Base-by-base conservation (phyloP, 345 rosid genomes). In the Stellera chamaejasme region DNA sequence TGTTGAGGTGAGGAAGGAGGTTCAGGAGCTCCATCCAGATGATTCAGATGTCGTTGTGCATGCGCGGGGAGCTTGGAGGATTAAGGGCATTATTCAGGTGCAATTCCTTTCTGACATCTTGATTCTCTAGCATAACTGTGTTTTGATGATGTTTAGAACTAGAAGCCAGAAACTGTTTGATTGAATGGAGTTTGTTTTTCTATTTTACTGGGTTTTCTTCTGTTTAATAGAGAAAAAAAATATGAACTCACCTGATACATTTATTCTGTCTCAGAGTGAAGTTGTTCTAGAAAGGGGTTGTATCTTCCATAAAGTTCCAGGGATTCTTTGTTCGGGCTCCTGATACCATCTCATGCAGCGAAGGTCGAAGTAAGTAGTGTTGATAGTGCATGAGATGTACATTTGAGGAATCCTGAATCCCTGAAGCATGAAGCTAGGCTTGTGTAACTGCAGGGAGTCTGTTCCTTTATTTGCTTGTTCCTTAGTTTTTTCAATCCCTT, bases 21-120 rank as follows among this genome's bases (percentile, higher is more conserved):
- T 89, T 39, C 74, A 79, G 78, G 95, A 82, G 28, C 91, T 89
- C 64, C 87, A 89, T 64, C 97, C 97, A 0, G 97, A 89, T 63
- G 97, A 89, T 71, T 69, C 95, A 5, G 95, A 83, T 67, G 73
- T 89, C 41, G 97, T 89, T 11, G 61, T 89, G 25, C 72, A 77
- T 39, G 71, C 71, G 1, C 95, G 79, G 53, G 97, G 97, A 28
- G 95, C 84, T 59, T 89, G 97, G 97, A 82, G 97, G 72, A 86
- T 89, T 36, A 89, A 89, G 72, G 97, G 97, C 72, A 86, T 89
- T 13, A 86, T 89, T 66, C 95, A 86, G 97, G 97, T 89, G 74
- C 36, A n/a, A 8, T 5, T 2, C 10, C 39, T 32, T 32, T 32
- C 39, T 8, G 9, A 32, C 39, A 5, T 32, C 39, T 32, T 32